phyloP scores from a whole-genome alignment of 495 filamentous ascomycete genomes.

The Penicillium crystallinum region DNA sequence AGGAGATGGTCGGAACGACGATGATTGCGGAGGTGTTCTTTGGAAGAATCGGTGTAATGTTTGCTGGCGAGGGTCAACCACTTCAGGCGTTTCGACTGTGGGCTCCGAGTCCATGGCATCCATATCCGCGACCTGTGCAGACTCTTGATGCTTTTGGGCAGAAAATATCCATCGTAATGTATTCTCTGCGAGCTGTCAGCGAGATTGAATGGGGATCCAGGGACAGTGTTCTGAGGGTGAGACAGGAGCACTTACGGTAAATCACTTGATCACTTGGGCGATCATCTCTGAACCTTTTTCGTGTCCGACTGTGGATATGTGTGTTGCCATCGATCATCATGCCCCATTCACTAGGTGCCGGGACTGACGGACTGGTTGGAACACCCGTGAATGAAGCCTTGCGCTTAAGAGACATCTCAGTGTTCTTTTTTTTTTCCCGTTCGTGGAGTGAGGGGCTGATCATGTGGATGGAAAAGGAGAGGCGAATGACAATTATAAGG shows the following conservation, averaged over 20 bases:
- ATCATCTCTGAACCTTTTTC: constrained; percentile 48
- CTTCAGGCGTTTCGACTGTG: constrained; percentile 20
- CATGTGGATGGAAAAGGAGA: too few relatives aligned
- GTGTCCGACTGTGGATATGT: constrained; percentile 46
- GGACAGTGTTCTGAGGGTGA: not conserved
- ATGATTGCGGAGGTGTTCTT: constrained; percentile 21
- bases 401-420: constrained; percentile 46
- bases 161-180: constrained; percentile 45
- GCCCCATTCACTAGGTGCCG: constrained; percentile 23
- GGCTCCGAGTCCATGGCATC: constrained; percentile 27
- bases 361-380: constrained; percentile 27
- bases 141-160: constrained; percentile 32
- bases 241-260: constrained; percentile 33
- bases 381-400: constrained; percentile 41
- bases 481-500: too few relatives aligned
- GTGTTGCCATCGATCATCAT: constrained; percentile 28
- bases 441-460: too few relatives aligned
- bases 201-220: not conserved
- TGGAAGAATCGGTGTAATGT: constrained; percentile 42
- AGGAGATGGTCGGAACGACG: constrained; percentile 23
- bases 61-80: constrained; percentile 42
- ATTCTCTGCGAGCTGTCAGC: constrained; percentile 34
- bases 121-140: constrained; percentile 11
- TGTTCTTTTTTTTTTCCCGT: not conserved
- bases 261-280: constrained; percentile 44